Evolutionary conservation across 139 green algal genomes (phyloP).

Genomic region (Chlorella vulgaris): DNA sequence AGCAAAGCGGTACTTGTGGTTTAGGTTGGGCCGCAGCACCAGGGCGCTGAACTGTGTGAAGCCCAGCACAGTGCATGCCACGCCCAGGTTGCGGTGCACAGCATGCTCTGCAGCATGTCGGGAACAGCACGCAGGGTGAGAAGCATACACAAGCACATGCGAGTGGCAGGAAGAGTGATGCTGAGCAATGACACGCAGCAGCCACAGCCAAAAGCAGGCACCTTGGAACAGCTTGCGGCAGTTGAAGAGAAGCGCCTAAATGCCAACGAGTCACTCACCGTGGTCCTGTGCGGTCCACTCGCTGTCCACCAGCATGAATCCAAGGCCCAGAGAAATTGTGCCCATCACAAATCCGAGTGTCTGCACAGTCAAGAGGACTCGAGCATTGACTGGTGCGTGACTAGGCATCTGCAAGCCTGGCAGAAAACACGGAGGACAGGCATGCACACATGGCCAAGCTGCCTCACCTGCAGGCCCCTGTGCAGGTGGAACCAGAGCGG

Average conservation of each 20-base stretch:
- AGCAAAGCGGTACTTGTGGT: not conserved
- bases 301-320: constrained; percentile 16
- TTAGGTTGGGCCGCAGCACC: not conserved
- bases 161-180: no score
- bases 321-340: constrained; percentile 24
- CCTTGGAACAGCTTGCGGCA: no score
- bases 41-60: constrained; percentile 7
- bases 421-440: not conserved
- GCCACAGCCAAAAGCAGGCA: no score
- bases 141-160: no score
- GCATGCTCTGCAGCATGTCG: not conserved
- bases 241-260: no score
- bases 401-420: not conserved
- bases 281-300: not conserved
- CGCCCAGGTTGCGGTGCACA: constrained; percentile 43
- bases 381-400: no score
- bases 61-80: constrained; percentile 47
- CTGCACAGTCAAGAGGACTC: constrained; percentile 1
- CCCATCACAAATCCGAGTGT: constrained; percentile 31
- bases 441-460: not conserved
- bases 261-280: not conserved
- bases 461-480: not conserved
- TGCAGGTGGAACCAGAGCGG: constrained; percentile 52
- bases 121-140: not conserved
- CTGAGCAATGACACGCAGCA: no score